Conservation (phyloP, 306 rosid genomes). For the Hippophae gyantsensis region DNA sequence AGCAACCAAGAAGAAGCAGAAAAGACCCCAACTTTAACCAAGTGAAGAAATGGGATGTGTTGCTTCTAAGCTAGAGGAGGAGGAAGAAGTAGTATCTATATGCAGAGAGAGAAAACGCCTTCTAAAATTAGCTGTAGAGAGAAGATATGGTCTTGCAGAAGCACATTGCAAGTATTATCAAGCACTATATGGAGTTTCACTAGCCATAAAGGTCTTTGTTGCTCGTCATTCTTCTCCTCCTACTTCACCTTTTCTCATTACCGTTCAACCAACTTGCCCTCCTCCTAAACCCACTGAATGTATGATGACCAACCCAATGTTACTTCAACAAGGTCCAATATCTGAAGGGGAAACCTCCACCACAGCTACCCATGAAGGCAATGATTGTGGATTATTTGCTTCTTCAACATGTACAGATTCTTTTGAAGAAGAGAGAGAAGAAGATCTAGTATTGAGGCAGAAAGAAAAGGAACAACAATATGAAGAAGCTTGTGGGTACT, state of each 20-base stretch:
- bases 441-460: constrained; percentile 22
- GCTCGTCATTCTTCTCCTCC: constrained; percentile 82
- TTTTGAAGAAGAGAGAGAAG: constrained; percentile 56
- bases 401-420: constrained; percentile 50
- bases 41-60: constrained; percentile 69
- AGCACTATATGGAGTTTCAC: constrained; percentile 67
- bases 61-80: constrained; percentile 92
- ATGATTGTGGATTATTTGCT: constrained; percentile 40
- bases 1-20: constrained; percentile 9
- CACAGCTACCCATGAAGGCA: constrained; percentile 56
- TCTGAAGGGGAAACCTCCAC: constrained; percentile 9
- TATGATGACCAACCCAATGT: constrained; percentile 72
- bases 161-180: constrained; percentile 80
- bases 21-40: constrained; percentile 13
- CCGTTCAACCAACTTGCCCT: constrained; percentile 58
- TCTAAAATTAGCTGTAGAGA: constrained; percentile 72
- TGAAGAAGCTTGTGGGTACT: constrained; percentile 46
- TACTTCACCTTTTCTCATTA: constrained; percentile 65
- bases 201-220: constrained; percentile 68
- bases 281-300: constrained; percentile 37
- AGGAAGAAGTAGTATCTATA: constrained; percentile 63
- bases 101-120: constrained; percentile 80
- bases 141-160: constrained; percentile 74
- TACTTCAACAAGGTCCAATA: constrained; percentile 52
- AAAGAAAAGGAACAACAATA: constrained; percentile 27